Percentiles rank a stretch among this genome's conserved stretches.
Conservation (phyloP, 2,329 filamentous ascomycete genomes). For the Plectosphaerella sp. region DNA sequence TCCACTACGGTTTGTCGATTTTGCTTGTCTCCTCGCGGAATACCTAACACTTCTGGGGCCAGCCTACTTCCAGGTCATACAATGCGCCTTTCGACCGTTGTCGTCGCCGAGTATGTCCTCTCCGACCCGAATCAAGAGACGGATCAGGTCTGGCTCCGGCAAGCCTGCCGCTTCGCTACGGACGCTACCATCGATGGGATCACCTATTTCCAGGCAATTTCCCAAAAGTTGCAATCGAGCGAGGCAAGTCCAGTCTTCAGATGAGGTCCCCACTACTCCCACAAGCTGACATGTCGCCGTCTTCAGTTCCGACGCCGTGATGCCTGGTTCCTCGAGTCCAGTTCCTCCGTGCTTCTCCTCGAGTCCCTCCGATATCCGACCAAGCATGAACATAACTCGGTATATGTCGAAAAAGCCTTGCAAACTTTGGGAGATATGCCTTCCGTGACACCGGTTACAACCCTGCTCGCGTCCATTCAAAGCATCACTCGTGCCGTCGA, state of each 20-base stretch:
- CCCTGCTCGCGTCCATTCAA: too few relatives aligned
- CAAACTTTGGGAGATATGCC: too few relatives aligned
- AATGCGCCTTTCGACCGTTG: neutral
- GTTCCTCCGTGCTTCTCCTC: neutral
- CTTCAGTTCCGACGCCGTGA: neutral
- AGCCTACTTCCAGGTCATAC: neutral
- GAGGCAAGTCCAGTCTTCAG: too few relatives aligned
- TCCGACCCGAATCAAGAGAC: neutral
- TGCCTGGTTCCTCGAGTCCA: neutral
- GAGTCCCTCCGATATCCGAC: neutral
- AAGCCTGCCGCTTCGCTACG: neutral
- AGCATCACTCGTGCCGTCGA: too few relatives aligned
- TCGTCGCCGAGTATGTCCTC: neutral
- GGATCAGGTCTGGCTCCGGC: neutral
- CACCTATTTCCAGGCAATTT: neutral
- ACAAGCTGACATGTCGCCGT: neutral
- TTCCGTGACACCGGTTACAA: too few relatives aligned
- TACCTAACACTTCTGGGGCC: too few relatives aligned
- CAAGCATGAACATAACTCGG: neutral
- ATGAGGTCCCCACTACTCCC: neutral
- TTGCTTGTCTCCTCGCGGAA: too few relatives aligned
- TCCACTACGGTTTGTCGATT: neutral
- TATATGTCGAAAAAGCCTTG: neutral
- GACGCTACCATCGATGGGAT: neutral
- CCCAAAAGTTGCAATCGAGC: too few relatives aligned